Conservation (phyloP, 371 early-diverging fungal species). For the Rhizopus sp. region DNA sequence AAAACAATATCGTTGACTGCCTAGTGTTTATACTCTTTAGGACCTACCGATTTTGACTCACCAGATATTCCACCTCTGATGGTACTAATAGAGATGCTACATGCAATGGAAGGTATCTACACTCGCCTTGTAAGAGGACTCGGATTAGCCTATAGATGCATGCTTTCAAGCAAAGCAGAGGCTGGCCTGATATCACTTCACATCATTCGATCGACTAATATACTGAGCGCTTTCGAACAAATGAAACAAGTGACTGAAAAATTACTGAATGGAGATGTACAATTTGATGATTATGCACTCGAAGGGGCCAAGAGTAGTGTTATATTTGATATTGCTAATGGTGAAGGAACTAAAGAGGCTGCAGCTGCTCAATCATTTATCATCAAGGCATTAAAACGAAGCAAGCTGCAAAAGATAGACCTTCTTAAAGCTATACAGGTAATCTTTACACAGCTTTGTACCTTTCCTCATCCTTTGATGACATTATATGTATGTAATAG, state of each 20-base stretch:
- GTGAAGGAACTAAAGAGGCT: conserved; percentile 42
- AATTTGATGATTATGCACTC: conserved; percentile 44
- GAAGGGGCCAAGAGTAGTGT: conserved; percentile 62
- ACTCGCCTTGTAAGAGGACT: conserved; percentile 59
- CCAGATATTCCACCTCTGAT: conserved; percentile 52
- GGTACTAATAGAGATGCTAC: conserved; percentile 53
- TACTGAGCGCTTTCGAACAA: conserved; percentile 45
- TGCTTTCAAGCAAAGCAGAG: conserved; percentile 39
- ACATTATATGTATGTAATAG: not conserved
- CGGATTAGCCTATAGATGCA: conserved; percentile 55
- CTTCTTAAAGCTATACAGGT: conserved; percentile 31
- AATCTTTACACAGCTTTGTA: not conserved
- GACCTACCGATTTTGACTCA: conserved; percentile 49
- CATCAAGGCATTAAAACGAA: conserved; percentile 46
- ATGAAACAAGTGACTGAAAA: conserved; percentile 41
- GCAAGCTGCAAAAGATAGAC: conserved; percentile 43
- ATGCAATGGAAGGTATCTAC: conserved; percentile 56
- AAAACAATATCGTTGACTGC: not conserved
- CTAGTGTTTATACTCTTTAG: conserved; percentile 6
- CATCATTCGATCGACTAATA: conserved; percentile 52
- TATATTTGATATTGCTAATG: conserved; percentile 52
- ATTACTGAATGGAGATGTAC: conserved; percentile 30
- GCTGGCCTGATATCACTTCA: conserved; percentile 45
- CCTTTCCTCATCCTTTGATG: no score
- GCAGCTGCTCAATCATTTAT: conserved; percentile 55